Base-by-base conservation (phyloP, 2,329 filamentous ascomycete genomes). In the Nigrospora sphaerica region DNA sequence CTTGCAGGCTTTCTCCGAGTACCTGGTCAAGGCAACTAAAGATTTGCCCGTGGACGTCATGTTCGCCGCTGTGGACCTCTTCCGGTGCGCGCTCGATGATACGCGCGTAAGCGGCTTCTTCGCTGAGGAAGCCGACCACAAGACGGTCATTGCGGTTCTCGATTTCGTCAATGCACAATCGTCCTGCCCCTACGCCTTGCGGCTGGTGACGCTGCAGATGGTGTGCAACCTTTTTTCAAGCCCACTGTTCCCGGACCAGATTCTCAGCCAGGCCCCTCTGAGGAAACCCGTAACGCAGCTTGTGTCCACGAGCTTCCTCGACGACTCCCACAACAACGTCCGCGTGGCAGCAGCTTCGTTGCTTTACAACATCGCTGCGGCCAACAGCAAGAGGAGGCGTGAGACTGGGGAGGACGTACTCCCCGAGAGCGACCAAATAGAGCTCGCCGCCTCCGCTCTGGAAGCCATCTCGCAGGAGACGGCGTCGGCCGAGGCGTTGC, bases 1-100 rank as follows among this genome's bases (percentile, higher is more conserved):
- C 57, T 72, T 96, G 33, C 68, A 75, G 6, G 67, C 73, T 2
- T 81, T 95, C 50, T 78, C 81, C 1, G 58, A 58, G 0, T 83
- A 86, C 53, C 49, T 95, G 6, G 74, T 71, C 32, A 66, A 70
- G 1, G 76, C 77, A 1, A 72, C 81, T 4, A 58, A 65, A 0
- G 67, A 70, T 1, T 66, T 95, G 2, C 77, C 86, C 0, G 61
- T 70, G 0, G 85, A 87, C 13, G 69, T 75, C 1, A 75, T 90
- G 38, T 97, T 97, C 60, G 80, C 89, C 1, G 72, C 91, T 0
- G 76, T 95, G n/a, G 93, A 97, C 60, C 76, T 98, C 2, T 77
- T 95, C 43, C 80, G 93, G 18, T 79, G 87, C 51, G 79, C 86
- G 1, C 78, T 95, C 47, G 73, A 83, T 12, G 92, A 97, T 57